Base-by-base conservation (phyloP, 257 asterid genomes). In the Scutellaria minor region DNA sequence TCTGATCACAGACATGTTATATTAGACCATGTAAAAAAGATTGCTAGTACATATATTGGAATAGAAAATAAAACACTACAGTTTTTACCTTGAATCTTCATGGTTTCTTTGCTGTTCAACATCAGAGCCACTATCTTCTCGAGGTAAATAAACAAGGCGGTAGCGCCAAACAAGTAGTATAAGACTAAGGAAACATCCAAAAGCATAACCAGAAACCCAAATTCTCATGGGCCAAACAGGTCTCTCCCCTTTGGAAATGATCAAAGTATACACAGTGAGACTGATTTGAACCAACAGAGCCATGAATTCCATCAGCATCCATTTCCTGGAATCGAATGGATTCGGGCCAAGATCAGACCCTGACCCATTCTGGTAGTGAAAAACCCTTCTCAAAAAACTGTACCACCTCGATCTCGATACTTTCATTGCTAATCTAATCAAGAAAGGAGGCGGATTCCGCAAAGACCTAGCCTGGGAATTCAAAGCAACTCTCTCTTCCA, bases 151-250 rank as follows among this genome's bases (percentile, higher is more conserved):
- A 66, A 83, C 73, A 27, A 80, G 35, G 13, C 80, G 82, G 47
- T 85, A 91, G 22, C 98, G 85, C 82, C 86, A 84, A 22, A 41
- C 45, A 20, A 91, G 92, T 0, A 83, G 75, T 64, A 79, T 6
- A 42, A 94, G 79, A 70, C 93, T 83, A 3, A 94, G 76, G 2
- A 83, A 68, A 62, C 98, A 94, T 1, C 90, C 98, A 9, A 87
- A 77, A 73, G 82, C 95, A 78, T 94, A 94, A 10, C 97, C 98
- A 4, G 81, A 62, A 15, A 85, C 88, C 99, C 98, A 94, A 15
- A 91, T 61, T 74, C 98, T 82, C 97, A 94, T 91, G 10, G 96
- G 99, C 97, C 97, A 94, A 74, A 90, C 86, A 5, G 98, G 98
- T 10, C 79, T 89, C 74, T 94, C 99, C 55, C 18, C 79, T 74